Evolutionary conservation across 2,329 filamentous ascomycete genomes (phyloP), one percentile per base, ranked within the genome.

Genomic region (Lecanoromycetidae sp.): DNA sequence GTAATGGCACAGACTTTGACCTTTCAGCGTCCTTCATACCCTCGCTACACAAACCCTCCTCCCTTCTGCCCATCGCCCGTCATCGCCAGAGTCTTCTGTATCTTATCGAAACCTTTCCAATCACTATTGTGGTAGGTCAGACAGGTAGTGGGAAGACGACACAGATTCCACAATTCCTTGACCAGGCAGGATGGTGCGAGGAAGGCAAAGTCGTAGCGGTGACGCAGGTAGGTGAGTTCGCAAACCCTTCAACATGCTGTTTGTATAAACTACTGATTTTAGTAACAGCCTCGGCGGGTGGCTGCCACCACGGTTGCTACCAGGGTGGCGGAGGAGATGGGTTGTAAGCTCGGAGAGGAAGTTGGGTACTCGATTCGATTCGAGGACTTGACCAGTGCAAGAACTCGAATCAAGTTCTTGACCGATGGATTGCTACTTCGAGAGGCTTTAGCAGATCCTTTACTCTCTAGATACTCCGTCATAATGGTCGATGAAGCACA

Each of bases 401-500:
- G 77, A 27, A 98, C 91, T 1, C 78, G 78, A 44, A 90, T 98
- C 67, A 95, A 98, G 62, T 96, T 96, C 60, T 68, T 96, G 53
- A 98, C 90, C 0, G 91, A 98, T 66, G 90, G 90, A 0, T 71
- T 98, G 40, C 74, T 98, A 26, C 78, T 98, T 44, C 74, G 90
- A 57, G 91, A 98, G 66, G 91, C 90, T 23, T 74, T 98, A 4
- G 85, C 95, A 3, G 91, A 98, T 63, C 91, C 91, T 10, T 67
- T 96, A 3, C 67, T 98, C 29, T 91, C 85, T 17, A 77, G 87
- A 9, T 98, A 98, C 62, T 93, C 87, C 0, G 83, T 94, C 36
- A 86, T 98, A 57, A 95, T 98, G 87, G 84, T 98, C 6, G 91
- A 98, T 60, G 90, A 96, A 66, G 91, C 90, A 5, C 91, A 98